Base-by-base conservation (phyloP, 805 yeast species). In the Metschnikowia peoriensis region DNA sequence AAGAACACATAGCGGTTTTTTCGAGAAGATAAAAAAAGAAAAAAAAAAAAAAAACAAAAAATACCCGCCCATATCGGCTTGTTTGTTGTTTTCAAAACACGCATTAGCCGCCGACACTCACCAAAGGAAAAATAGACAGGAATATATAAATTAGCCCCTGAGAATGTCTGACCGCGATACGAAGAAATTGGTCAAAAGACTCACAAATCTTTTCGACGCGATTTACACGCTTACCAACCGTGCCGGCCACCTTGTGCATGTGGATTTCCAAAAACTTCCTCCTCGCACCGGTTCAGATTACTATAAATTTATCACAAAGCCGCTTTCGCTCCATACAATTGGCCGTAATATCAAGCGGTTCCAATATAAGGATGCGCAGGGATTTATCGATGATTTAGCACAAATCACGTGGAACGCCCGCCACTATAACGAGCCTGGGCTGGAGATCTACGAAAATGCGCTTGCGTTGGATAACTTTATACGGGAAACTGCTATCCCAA, bases 351-450 rank as follows among this genome's bases (percentile, higher is more conserved):
- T 88, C 37, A 81, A 82, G 53, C 73, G 77, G 40, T 69, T 68
- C 46, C 71, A 70, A 54, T 92, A 91, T 70, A 66, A 71, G 6
- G 75, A 75, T 44, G 82, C 89, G 0, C 87, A 84, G 60, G 85
- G 83, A 43, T 91, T 89, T 66, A 71, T 92, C 38, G 79, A 75
- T 52, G 97, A 92, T 67, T 66, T 92, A 53, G 89, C 86, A 0
- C 96, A 89, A 67, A 87, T 93, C 48, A 81, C 89, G 1, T 89
- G 96, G 91, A 93, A 93, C 65, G 97, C 97, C 2, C 81, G 89
- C 54, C 81, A 85, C 44, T 93, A 86, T 69, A 93, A 93, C 68
- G 84, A 83, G 52, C 84, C 83, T 56, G 84, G 78, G 12, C 82
- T 91, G 0, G 73, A 73, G 15, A 86, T 88, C 49, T 88, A 86